phyloP scores from a whole-genome alignment of 805 yeast species.

The Wickerhamiella occidentalis region DNA sequence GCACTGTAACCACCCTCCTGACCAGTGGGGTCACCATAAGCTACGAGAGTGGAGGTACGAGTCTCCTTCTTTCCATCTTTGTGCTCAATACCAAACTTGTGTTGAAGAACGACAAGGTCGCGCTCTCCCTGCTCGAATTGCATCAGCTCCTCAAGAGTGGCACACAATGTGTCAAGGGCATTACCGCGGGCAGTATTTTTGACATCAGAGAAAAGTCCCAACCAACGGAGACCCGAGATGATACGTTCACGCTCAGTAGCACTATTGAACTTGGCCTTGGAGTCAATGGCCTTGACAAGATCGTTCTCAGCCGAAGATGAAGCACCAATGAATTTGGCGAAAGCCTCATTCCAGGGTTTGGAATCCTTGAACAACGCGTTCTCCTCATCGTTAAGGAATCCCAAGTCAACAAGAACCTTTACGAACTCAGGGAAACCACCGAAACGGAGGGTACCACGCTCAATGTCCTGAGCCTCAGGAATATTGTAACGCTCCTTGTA shows the following conservation, averaged over 20 bases:
- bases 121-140: slow-evolving; percentile 93
- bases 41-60: slow-evolving; percentile 91
- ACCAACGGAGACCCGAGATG: slow-evolving; percentile 81
- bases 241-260: slow-evolving; percentile 78
- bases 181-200: slow-evolving; percentile 79
- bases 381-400: slow-evolving; percentile 73
- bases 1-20: slow-evolving; percentile 81
- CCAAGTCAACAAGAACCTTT: slow-evolving; percentile 87
- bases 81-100: slow-evolving; percentile 95
- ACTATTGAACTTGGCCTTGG: slow-evolving; percentile 68
- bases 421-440: slow-evolving; percentile 98
- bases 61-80: slow-evolving; percentile 82
- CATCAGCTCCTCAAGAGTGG: slow-evolving; percentile 89
- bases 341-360: slow-evolving; percentile 80
- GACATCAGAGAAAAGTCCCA: slow-evolving; percentile 74
- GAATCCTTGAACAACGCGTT: slow-evolving; percentile 41
- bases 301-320: slow-evolving; percentile 58
- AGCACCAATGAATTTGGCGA: slow-evolving; percentile 64
- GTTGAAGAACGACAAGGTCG: slow-evolving; percentile 90
- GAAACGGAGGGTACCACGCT: slow-evolving; percentile 94
- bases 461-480: slow-evolving; percentile 94
- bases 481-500: slow-evolving; percentile 85
- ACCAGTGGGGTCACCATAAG: slow-evolving; percentile 64
- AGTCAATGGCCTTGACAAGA: slow-evolving; percentile 59
- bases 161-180: slow-evolving; percentile 92